A percentile compares a stretch with the other conserved stretches of the same genome.
phyloP scores from a whole-genome alignment of 2,329 filamentous ascomycete genomes.

The Aureobasidium leucospermi region DNA sequence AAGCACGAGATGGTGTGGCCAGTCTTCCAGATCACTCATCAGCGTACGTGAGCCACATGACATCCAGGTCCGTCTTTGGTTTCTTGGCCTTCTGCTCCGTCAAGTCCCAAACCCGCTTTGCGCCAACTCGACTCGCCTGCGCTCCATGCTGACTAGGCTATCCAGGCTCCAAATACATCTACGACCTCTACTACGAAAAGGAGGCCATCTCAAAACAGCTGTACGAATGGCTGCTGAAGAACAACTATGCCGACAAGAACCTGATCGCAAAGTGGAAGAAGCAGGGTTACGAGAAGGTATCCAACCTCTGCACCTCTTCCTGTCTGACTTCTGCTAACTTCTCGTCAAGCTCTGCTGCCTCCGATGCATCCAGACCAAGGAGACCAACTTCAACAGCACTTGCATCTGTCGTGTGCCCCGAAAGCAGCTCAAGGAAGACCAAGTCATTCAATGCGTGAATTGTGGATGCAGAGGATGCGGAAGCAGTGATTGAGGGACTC shows the following conservation, averaged over 20 bases:
- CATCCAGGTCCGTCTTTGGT: conserved; percentile 16
- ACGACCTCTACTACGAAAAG: conserved; percentile 96
- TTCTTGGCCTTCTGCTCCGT: conserved; percentile 11
- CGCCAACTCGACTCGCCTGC: not conserved
- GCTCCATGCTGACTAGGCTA: conserved; percentile 17
- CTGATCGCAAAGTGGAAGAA: conserved; percentile 99
- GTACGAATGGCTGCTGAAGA: conserved; percentile 96
- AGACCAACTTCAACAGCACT: conserved; percentile 97
- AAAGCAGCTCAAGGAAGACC: conserved; percentile 80
- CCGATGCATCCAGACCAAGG: conserved; percentile 96
- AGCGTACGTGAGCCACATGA: conserved; percentile 50
- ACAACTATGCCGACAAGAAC: conserved; percentile 88
- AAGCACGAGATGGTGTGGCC: conserved; percentile 94
- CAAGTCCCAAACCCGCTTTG: no score
- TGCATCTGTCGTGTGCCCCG: conserved; percentile 94
- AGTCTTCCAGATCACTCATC: conserved; percentile 94
- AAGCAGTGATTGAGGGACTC: conserved; percentile 59
- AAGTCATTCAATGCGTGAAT: conserved; percentile 86
- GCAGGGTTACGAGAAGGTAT: conserved; percentile 92
- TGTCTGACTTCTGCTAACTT: not conserved
- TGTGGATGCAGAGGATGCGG: conserved; percentile 90
- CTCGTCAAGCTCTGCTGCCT: conserved; percentile 73
- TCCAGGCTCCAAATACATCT: conserved; percentile 72
- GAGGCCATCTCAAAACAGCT: conserved; percentile 86
- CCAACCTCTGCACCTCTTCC: conserved; percentile 19